Evolutionary conservation across 2,329 filamentous ascomycete species (phyloP).

Genomic region (Fonsecaea pugnacius): DNA sequence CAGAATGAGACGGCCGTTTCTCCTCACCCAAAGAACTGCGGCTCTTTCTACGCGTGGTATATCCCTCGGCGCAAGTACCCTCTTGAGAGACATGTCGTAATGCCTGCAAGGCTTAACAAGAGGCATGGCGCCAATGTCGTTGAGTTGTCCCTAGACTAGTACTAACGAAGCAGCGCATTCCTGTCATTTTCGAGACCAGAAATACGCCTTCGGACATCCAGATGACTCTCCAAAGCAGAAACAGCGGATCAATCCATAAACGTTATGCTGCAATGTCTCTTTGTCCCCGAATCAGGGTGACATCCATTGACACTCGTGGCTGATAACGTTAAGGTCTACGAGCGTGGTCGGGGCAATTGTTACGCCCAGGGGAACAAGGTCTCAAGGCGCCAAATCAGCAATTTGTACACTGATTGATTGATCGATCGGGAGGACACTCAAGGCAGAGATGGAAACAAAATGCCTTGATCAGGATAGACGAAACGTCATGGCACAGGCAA

Average conservation of each 20-base stretch:
- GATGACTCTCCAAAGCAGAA: background rate
- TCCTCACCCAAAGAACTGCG: too few relatives aligned
- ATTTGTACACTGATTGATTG: background rate
- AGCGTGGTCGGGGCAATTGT: background rate
- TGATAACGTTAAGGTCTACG: conserved; percentile 7
- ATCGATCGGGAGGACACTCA: background rate
- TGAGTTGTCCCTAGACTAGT: background rate
- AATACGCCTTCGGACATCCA: background rate
- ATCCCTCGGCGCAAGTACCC: background rate
- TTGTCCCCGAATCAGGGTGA: background rate
- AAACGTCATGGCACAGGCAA: background rate
- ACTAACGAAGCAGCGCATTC: background rate
- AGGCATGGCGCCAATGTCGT: background rate
- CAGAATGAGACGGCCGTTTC: background rate
- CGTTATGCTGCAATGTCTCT: background rate
- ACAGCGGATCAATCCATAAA: background rate
- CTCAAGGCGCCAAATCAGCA: background rate
- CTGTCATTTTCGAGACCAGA: background rate
- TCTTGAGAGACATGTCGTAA: background rate
- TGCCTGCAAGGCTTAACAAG: background rate
- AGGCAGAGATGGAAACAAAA: background rate
- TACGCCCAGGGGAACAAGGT: background rate
- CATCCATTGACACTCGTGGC: background rate
- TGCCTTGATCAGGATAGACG: background rate
- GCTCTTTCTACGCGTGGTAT: too few relatives aligned